Base-by-base conservation (phyloP, 306 rosid genomes). In the Sechiopsis laciniata region DNA sequence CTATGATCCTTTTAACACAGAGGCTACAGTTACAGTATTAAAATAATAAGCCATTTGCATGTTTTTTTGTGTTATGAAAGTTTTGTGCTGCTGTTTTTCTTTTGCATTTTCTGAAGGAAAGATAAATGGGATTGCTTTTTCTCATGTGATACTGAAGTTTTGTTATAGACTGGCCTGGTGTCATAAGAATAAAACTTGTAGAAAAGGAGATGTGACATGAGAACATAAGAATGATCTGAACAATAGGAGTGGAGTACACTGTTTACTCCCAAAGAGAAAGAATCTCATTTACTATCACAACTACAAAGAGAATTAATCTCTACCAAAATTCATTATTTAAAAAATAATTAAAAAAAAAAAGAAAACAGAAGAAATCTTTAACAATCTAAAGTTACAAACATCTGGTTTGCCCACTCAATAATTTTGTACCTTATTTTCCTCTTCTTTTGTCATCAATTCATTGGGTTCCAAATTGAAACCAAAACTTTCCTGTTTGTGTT, bases 241-340 rank as follows among this genome's bases (percentile, higher is more conserved):
- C 72, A 19, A 45, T 2, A 32, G 37, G 37, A 42, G 35, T 10
- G 37, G 37, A 42, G 35, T 10, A n/a, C 8, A 37, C 6, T 37
- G 45, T 37, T 37, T 6, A 37, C 45, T 37, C 45, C 45, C 45
- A 37, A 37, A 37, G 45, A 7, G 45, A 32, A 0, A 32, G 37
- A 32, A 32, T 32, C 37, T 32, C 75, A 73, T 83, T 78, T 80
- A 79, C 78, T 82, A 86, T 83, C 81, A 55, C 69, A 65, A 76
- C 76, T 74, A 74, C 52, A 52, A 64, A 37, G 71, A 37, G 37
- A 64, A 71, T 58, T 78, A 85, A 82, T 82, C 84, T 73, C 55
- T 26, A 42, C 35, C 55, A 77, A 75, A 77, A 56, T 67, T 46
- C 40, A 6, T 67, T 19, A 46, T 19, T 63, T 4, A 52, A 3